phyloP scores from a whole-genome alignment of 345 rosid species.

The Linum tenue region DNA sequence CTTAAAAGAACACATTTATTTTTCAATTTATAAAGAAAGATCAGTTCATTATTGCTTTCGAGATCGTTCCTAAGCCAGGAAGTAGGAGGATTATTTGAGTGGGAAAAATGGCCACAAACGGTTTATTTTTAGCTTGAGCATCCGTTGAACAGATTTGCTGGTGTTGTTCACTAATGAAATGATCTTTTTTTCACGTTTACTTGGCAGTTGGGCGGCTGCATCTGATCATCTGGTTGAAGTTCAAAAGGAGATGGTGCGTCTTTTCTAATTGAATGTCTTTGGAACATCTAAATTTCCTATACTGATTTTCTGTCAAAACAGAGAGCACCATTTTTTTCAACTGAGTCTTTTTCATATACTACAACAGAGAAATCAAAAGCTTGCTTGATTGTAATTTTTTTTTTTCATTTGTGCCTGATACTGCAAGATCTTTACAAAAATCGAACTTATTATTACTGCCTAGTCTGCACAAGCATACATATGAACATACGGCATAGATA shows the following conservation, averaged over 20 bases:
- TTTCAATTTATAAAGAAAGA: no score
- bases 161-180: conserved; percentile 1
- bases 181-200: conserved; percentile 5
- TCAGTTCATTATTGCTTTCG: no score
- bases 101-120: no score
- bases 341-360: no score
- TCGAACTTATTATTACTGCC: neutral
- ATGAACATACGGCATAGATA: conserved; percentile 2
- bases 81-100: no score
- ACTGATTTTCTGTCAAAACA: no score
- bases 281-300: neutral
- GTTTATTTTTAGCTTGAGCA: neutral
- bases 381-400: no score
- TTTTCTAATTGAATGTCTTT: neutral
- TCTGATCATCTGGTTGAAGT: conserved; percentile 32
- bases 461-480: conserved; percentile 1
- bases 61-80: no score
- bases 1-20: no score
- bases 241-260: conserved; percentile 8
- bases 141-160: no score
- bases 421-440: neutral
- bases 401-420: neutral
- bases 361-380: neutral
- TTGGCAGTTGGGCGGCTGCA: conserved; percentile 64
- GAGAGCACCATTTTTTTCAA: no score